Evolutionary conservation across 2,329 filamentous ascomycete species (phyloP).

Genomic region (Monosporascus cannonballus): DNA sequence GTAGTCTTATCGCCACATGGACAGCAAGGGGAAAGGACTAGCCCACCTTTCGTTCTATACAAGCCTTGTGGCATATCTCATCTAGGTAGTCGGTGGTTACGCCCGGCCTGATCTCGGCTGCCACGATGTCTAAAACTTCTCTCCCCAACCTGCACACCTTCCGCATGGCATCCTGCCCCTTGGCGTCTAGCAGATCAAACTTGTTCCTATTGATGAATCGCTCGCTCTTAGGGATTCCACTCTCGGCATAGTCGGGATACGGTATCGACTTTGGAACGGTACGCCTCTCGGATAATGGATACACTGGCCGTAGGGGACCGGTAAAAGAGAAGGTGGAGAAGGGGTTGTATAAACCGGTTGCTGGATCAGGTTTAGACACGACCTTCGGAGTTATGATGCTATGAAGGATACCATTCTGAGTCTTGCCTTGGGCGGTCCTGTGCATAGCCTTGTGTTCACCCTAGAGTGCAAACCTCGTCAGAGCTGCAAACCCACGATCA

Average conservation of each 20-base stretch:
- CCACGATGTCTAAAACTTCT: slow-evolving; percentile 90
- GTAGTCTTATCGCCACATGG: not conserved
- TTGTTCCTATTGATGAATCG: slow-evolving; percentile 66
- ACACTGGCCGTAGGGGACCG: slow-evolving; percentile 77
- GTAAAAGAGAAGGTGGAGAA: slow-evolving; percentile 84
- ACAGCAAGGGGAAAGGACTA: not conserved
- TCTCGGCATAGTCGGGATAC: slow-evolving; percentile 80
- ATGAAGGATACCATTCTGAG: slow-evolving; percentile 63
- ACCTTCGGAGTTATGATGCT: slow-evolving; percentile 71
- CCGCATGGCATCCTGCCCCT: slow-evolving; percentile 82
- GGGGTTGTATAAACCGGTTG: slow-evolving; percentile 83
- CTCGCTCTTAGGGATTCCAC: slow-evolving; percentile 66
- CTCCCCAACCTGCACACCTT: slow-evolving; percentile 82
- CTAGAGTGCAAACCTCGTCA: slow-evolving; percentile 37
- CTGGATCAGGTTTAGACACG: slow-evolving; percentile 87
- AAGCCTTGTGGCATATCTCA: slow-evolving; percentile 90
- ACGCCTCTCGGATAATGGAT: slow-evolving; percentile 69
- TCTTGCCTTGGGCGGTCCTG: slow-evolving; percentile 54
- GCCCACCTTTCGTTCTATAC: slow-evolving; percentile 82
- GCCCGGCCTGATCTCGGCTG: slow-evolving; percentile 76
- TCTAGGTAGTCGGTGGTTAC: slow-evolving; percentile 95
- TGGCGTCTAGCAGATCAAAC: slow-evolving; percentile 73
- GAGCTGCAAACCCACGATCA: not conserved
- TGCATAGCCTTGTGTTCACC: slow-evolving; percentile 75
- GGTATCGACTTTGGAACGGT: slow-evolving; percentile 73